Conservation (phyloP, 2,329 filamentous ascomycete species). For the Exutisphaerella laricina region DNA sequence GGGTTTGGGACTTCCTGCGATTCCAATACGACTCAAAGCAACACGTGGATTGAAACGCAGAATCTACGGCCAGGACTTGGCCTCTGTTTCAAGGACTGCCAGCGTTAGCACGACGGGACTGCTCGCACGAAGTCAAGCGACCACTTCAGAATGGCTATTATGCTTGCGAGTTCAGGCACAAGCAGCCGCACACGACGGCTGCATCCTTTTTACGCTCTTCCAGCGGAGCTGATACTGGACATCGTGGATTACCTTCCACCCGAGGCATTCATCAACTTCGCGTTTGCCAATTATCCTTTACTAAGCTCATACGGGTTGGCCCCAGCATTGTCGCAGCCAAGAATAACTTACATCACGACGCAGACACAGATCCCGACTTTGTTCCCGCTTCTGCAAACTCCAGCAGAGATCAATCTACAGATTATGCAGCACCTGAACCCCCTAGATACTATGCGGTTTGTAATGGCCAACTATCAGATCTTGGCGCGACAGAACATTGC, state of each 20-base stretch:
- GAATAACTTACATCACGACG: constrained; percentile 29
- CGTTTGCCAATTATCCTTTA: constrained; percentile 43
- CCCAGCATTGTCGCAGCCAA: constrained; percentile 29
- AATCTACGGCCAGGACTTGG: neutral
- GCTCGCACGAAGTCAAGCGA: no score
- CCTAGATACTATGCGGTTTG: constrained; percentile 36
- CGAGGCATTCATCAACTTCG: constrained; percentile 41
- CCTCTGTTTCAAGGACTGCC: neutral
- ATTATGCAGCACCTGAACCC: constrained; percentile 37
- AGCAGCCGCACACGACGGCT: constrained; percentile 8
- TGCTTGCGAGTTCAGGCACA: neutral
- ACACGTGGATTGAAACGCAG: constrained; percentile 23
- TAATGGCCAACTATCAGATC: constrained; percentile 35
- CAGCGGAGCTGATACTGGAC: constrained; percentile 43
- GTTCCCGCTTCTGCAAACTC: constrained; percentile 31
- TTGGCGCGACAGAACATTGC: constrained; percentile 33
- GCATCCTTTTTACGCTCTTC: constrained; percentile 39
- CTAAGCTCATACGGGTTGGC: constrained; percentile 37
- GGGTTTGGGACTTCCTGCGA: constrained; percentile 35
- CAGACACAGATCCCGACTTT: constrained; percentile 27
- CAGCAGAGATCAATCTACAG: constrained; percentile 38
- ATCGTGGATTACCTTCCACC: constrained; percentile 40
- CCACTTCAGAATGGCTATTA: no score
- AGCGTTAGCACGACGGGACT: no score
- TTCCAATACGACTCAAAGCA: constrained; percentile 16